These are phyloP conservation scores for Puccinia brachypodii DNA, from an alignment of 1,284 basidiomycete genomes.

Conservation along the genomic window DNA sequence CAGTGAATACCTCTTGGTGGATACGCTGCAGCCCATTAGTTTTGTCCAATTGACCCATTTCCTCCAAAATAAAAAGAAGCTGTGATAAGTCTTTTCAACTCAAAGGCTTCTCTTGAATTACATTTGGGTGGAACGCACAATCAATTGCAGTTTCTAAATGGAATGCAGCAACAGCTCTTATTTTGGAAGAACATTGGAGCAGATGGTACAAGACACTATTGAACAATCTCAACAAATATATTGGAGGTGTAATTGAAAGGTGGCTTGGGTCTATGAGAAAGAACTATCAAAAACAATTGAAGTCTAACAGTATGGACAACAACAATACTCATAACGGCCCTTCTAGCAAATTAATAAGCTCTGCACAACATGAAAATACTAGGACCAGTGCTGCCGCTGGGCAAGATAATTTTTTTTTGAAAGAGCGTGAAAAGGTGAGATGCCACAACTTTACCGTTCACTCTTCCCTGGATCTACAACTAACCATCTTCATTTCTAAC, in stretches of 20 bases:
- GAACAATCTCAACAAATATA: conserved; percentile 6
- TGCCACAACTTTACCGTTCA: background rate
- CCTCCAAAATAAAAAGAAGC: conserved; percentile 7
- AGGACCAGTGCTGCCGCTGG: too few species aligned
- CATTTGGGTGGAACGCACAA: background rate
- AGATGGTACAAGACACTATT: conserved; percentile 19
- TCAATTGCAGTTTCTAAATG: background rate
- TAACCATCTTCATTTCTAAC: background rate
- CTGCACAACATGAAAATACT: background rate
- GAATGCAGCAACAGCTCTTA: conserved; percentile 3
- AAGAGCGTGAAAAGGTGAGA: background rate
- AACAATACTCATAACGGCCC: background rate
- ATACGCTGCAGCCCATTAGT: background rate
- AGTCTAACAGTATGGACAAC: background rate
- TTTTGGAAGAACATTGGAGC: conserved; percentile 21
- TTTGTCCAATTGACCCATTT: background rate
- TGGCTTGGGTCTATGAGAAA: conserved; percentile 10
- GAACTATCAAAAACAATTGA: background rate
- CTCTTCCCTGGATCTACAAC: background rate
- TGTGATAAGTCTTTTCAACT: background rate
- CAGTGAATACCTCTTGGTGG: background rate
- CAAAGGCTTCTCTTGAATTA: background rate
- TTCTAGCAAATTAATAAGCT: background rate
- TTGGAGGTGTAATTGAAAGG: conserved; percentile 7
- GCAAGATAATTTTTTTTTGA: too few species aligned